Evolutionary conservation across 2,329 filamentous ascomycete genomes (phyloP).

Genomic region (Pseudogymnoascus sp.): DNA sequence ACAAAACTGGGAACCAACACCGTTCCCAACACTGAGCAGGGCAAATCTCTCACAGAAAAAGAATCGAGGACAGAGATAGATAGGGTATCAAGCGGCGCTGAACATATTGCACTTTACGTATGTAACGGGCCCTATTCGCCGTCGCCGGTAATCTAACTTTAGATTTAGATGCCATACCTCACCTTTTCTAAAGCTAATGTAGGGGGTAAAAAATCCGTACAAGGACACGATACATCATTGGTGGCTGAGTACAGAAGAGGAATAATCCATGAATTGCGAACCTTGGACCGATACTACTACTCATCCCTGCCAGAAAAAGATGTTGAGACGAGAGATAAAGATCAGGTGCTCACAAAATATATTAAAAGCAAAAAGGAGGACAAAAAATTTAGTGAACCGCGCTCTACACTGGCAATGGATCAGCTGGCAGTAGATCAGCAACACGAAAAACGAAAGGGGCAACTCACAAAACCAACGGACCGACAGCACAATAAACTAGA

Average conservation of each 20-base stretch:
- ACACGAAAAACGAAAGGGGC: neutral
- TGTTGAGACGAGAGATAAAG: neutral
- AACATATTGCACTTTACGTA: neutral
- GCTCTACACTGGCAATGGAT: neutral
- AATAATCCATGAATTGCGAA: neutral
- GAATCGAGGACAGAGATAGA: neutral
- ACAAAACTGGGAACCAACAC: neutral
- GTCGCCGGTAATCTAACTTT: neutral
- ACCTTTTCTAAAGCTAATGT: neutral
- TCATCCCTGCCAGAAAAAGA: neutral
- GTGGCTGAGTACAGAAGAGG: neutral
- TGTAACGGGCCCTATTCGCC: neutral
- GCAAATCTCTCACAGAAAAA: neutral
- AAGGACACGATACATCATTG: neutral
- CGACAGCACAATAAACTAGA: neutral
- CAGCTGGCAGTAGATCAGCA: neutral
- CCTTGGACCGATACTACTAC: neutral
- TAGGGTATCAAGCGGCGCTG: neutral
- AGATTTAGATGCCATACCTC: neutral
- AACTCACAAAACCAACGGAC: neutral
- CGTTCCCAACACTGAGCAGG: neutral
- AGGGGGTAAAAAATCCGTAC: neutral
- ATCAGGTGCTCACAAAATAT: constrained; percentile 2
- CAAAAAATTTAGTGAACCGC: neutral
- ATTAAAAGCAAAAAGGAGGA: neutral